Conservation (phyloP, 139 green algal genomes). For the Chlamydomonas schloesseri region DNA sequence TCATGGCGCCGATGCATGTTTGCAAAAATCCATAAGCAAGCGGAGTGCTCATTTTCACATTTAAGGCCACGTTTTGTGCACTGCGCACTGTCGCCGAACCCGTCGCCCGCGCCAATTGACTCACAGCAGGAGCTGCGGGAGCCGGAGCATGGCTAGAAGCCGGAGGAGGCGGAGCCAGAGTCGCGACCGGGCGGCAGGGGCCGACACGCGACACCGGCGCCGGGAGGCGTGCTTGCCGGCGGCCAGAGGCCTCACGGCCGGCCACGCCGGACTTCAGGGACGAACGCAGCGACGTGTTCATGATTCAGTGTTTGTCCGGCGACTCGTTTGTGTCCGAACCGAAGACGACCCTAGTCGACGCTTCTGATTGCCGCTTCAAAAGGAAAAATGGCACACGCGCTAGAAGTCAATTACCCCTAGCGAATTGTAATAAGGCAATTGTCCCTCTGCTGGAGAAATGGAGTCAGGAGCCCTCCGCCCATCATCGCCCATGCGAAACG, state of each 20-base stretch:
- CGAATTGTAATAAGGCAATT: too few species aligned
- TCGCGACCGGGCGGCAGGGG: slow-evolving; percentile 23
- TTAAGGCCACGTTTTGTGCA: too few species aligned
- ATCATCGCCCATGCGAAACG: too few species aligned
- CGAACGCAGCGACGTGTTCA: slow-evolving; percentile 33
- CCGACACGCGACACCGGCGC: slow-evolving; percentile 12
- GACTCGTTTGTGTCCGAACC: too few species aligned
- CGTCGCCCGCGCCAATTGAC: neutral
- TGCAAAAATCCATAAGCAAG: neutral
- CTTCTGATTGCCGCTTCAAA: too few species aligned
- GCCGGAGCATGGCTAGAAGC: slow-evolving; percentile 10
- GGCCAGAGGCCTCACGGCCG: neutral
- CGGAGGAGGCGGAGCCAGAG: slow-evolving; percentile 16
- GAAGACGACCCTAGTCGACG: too few species aligned
- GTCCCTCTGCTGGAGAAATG: too few species aligned
- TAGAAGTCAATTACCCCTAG: too few species aligned
- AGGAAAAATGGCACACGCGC: too few species aligned
- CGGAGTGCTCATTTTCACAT: too few species aligned
- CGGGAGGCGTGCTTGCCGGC: slow-evolving; percentile 3
- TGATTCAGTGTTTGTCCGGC: neutral
- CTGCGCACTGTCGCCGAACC: too few species aligned
- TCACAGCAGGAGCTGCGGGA: neutral
- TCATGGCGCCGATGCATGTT: neutral
- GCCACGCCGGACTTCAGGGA: neutral
- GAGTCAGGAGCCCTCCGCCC: too few species aligned